Percentiles rank a stretch among this genome's conserved stretches.
phyloP scores from a whole-genome alignment of 208 protist genomes.

The Trypanosoma lewisi region DNA sequence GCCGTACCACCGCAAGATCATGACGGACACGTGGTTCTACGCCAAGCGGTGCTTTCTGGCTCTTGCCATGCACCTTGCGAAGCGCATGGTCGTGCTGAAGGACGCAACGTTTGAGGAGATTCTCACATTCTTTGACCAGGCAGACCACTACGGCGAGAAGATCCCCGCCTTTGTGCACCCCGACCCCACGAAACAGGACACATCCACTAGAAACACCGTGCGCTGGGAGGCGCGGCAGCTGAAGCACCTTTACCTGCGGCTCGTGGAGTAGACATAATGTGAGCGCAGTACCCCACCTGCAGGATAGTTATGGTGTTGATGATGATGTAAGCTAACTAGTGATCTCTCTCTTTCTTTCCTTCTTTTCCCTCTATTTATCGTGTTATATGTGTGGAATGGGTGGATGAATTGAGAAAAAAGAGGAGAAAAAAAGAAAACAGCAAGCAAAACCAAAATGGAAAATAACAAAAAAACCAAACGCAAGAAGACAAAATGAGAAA shows the following conservation, averaged over 20 bases:
- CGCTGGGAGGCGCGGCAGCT: constrained; percentile 92
- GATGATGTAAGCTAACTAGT: no score
- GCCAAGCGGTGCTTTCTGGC: constrained; percentile 96
- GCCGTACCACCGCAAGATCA: constrained; percentile 95
- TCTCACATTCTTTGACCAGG: constrained; percentile 93
- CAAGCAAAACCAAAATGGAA: constrained; percentile 12
- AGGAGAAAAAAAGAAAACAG: background rate
- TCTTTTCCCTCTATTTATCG: no score
- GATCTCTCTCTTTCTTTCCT: no score
- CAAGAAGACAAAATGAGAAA: background rate
- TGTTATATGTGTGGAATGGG: no score
- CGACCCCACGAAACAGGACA: constrained; percentile 86
- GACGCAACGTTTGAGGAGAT: constrained; percentile 93
- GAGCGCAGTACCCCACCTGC: background rate
- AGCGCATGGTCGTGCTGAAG: constrained; percentile 96
- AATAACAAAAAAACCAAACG: constrained; percentile 9
- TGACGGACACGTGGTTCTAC: constrained; percentile 98
- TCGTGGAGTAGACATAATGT: constrained; percentile 44
- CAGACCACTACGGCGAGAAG: constrained; percentile 89
- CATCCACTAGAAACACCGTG: constrained; percentile 83
- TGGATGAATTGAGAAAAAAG: no score
- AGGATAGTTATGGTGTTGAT: background rate
- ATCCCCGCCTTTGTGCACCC: constrained; percentile 89
- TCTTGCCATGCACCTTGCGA: constrained; percentile 95
- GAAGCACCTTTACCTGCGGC: constrained; percentile 88